phyloP scores from a whole-genome alignment of 805 yeast genomes.

The Schizosaccharomyces cryophilus region DNA sequence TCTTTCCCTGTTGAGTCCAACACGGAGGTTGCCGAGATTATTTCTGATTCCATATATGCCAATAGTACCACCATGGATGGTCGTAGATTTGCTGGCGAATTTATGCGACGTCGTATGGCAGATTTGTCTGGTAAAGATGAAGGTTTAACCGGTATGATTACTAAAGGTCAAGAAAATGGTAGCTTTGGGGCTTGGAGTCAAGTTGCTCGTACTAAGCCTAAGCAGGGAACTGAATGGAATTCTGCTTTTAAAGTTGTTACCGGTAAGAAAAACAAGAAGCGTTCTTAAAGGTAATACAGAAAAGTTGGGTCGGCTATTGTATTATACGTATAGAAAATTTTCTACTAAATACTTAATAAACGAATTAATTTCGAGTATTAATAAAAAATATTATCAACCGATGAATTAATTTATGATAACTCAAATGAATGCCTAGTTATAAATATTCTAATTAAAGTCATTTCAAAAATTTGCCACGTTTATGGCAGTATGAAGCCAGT shows the following conservation, averaged over 20 bases:
- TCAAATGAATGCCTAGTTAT: too few species aligned
- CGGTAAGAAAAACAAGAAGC: slow-evolving; percentile 27
- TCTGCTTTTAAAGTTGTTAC: slow-evolving; percentile 35
- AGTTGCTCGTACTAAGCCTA: slow-evolving; percentile 8
- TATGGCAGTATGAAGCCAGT: too few species aligned
- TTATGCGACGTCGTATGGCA: slow-evolving; percentile 45
- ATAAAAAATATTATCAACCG: too few species aligned
- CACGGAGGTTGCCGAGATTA: slow-evolving; percentile 54
- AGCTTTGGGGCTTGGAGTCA: slow-evolving; percentile 25
- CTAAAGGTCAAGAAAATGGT: slow-evolving; percentile 30
- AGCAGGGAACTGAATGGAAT: slow-evolving; percentile 16
- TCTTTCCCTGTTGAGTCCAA: slow-evolving; percentile 43
- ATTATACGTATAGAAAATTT: too few species aligned
- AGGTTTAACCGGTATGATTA: slow-evolving; percentile 13
- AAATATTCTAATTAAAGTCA: too few species aligned
- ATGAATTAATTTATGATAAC: too few species aligned
- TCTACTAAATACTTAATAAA: too few species aligned
- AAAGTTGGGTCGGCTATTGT: too few species aligned
- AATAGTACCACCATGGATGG: slow-evolving; percentile 84
- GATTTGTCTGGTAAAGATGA: slow-evolving; percentile 32
- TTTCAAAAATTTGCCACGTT: too few species aligned
- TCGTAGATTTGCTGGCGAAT: slow-evolving; percentile 76
- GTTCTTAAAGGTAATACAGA: neutral
- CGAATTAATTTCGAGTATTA: too few species aligned
- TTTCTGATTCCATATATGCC: slow-evolving; percentile 76